Evolutionary conservation across 305 asterid species (phyloP).

Genomic region (Ilex paraguariensis): DNA sequence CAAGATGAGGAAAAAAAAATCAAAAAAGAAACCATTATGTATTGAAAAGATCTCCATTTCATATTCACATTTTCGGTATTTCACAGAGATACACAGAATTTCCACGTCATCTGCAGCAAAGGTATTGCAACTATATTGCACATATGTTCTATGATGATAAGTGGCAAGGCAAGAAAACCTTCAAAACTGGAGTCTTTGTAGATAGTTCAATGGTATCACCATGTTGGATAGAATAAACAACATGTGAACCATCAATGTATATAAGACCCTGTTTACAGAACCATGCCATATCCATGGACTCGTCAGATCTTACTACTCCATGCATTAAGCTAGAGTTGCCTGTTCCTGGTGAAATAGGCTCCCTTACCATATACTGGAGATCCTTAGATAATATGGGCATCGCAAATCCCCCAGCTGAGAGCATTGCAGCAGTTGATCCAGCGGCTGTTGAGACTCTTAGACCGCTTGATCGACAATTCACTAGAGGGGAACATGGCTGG

Average conservation of each 20-base stretch:
- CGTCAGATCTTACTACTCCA: slow-evolving; percentile 46
- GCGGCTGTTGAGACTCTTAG: slow-evolving; percentile 92
- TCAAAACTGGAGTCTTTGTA: slow-evolving; percentile 59
- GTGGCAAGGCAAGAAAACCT: slow-evolving; percentile 54
- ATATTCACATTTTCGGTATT: too few species aligned
- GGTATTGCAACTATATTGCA: too few species aligned
- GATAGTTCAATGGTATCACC: slow-evolving; percentile 79
- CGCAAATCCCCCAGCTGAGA: slow-evolving; percentile 70
- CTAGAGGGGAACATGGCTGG: slow-evolving; percentile 36
- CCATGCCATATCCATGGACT: slow-evolving; percentile 68
- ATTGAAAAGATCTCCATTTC: not conserved
- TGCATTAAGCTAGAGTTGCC: slow-evolving; percentile 31
- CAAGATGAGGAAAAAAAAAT: not conserved
- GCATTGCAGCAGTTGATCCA: slow-evolving; percentile 97
- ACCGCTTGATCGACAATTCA: slow-evolving; percentile 86
- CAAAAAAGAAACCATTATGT: too few species aligned
- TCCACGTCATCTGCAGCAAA: too few species aligned
- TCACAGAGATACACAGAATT: not conserved
- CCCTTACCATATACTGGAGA: slow-evolving; percentile 87
- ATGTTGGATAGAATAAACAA: slow-evolving; percentile 46
- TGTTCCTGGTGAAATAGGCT: slow-evolving; percentile 60
- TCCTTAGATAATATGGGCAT: slow-evolving; percentile 78
- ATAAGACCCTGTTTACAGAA: slow-evolving; percentile 62
- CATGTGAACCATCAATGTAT: slow-evolving; percentile 81
- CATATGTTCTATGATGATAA: slow-evolving; percentile 17